Evolutionary conservation across 192 early-diverging fungal genomes (phyloP).

Genomic region (Coemansia sp.): DNA sequence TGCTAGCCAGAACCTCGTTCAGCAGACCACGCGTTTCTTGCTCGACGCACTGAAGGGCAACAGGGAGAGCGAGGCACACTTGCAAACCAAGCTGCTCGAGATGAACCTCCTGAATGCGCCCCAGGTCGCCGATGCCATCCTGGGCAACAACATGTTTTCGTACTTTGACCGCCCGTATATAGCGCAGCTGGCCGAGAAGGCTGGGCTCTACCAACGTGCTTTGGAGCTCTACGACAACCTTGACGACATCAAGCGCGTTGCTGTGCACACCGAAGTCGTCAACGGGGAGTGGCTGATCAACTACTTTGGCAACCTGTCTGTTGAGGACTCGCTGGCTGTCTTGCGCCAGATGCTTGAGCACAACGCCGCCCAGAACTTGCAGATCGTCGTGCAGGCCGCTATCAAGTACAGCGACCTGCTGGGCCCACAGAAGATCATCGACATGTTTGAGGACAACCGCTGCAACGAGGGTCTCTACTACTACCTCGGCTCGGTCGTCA

Average conservation of each 20-base stretch:
- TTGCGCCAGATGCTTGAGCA: slow-evolving; percentile 89
- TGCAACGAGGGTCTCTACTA: slow-evolving; percentile 95
- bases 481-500: slow-evolving; percentile 94
- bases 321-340: slow-evolving; percentile 95
- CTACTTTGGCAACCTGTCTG: slow-evolving; percentile 94
- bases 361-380: slow-evolving; percentile 94
- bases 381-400: slow-evolving; percentile 91
- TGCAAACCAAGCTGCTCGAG: slow-evolving; percentile 95
- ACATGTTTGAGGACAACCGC: slow-evolving; percentile 88
- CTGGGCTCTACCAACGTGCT: slow-evolving; percentile 92
- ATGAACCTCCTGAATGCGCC: slow-evolving; percentile 97
- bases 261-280: slow-evolving; percentile 81
- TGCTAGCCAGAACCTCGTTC: slow-evolving; percentile 85
- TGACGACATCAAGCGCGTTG: slow-evolving; percentile 92
- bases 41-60: slow-evolving; percentile 95
- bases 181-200: slow-evolving; percentile 94
- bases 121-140: slow-evolving; percentile 97
- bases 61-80: slow-evolving; percentile 81
- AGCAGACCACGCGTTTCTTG: slow-evolving; percentile 95
- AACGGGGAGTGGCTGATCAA: slow-evolving; percentile 88
- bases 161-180: slow-evolving; percentile 93
- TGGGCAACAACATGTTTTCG: slow-evolving; percentile 93
- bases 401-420: slow-evolving; percentile 98
- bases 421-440: slow-evolving; percentile 82
- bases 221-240: slow-evolving; percentile 97